These are phyloP conservation scores for Leccinum longicurvipes DNA, from an alignment of 768 basidiomycete genomes.

Conservation along the genomic window DNA sequence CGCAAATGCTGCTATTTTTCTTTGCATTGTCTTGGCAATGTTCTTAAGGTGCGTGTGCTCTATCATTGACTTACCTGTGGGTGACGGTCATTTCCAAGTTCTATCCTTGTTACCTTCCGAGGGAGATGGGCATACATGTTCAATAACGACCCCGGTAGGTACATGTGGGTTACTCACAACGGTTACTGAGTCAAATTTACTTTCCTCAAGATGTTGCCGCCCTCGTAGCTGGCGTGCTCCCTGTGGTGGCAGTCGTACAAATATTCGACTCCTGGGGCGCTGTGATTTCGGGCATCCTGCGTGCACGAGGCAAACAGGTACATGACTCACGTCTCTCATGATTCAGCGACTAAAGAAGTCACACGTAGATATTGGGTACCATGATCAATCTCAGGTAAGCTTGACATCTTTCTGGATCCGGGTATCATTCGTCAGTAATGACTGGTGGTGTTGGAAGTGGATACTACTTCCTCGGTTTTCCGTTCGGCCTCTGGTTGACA, in stretches of 20 bases:
- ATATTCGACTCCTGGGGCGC: slow-evolving; percentile 76
- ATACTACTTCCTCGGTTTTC: slow-evolving; percentile 82
- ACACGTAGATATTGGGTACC: slow-evolving; percentile 64
- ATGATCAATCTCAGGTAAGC: slow-evolving; percentile 69
- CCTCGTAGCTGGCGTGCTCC: slow-evolving; percentile 61
- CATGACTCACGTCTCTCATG: background rate
- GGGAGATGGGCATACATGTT: slow-evolving; percentile 73
- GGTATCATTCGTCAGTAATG: background rate
- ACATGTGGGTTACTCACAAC: background rate
- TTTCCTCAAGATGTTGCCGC: slow-evolving; percentile 19
- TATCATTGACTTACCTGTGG: background rate
- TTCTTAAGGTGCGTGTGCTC: slow-evolving; percentile 51
- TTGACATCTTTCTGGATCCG: background rate
- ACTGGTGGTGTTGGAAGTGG: slow-evolving; percentile 34
- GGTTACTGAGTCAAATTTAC: background rate
- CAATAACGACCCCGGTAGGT: slow-evolving; percentile 57
- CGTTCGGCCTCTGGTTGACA: slow-evolving; percentile 74
- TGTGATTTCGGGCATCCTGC: slow-evolving; percentile 73
- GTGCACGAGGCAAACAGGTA: slow-evolving; percentile 78
- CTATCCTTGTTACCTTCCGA: slow-evolving; percentile 57
- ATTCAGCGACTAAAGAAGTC: background rate
- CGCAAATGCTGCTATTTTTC: slow-evolving; percentile 59
- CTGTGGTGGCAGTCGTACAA: slow-evolving; percentile 74
- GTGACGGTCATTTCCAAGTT: slow-evolving; percentile 30
- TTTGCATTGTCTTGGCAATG: slow-evolving; percentile 57